Evolutionary conservation across 2,329 filamentous ascomycete genomes (phyloP).

Genomic region (Ascomycota sp.): DNA sequence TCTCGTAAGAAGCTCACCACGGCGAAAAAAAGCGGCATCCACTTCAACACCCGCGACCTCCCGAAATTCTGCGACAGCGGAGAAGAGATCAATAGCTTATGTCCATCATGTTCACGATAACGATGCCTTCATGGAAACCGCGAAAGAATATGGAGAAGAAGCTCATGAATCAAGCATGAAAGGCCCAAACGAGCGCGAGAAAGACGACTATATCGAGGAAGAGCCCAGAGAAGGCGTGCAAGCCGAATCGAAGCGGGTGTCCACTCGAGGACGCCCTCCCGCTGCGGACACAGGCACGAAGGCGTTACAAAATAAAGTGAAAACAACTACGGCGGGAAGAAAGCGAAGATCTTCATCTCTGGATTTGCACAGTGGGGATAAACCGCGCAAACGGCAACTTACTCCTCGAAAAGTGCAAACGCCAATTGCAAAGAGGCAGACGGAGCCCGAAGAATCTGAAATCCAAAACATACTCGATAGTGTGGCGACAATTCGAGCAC

Average conservation of each 20-base stretch:
- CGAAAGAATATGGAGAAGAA: constrained; percentile 51
- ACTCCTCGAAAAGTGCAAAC: constrained; percentile 35
- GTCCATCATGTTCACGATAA: constrained; percentile 24
- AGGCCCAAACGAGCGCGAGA: constrained; percentile 40
- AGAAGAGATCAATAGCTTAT: constrained; percentile 20
- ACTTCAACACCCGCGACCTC: constrained; percentile 9
- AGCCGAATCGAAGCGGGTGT: constrained; percentile 35
- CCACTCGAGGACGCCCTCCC: constrained; percentile 17
- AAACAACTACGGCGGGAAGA: constrained; percentile 15
- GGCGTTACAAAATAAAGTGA: constrained; percentile 8
- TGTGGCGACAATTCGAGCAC: constrained; percentile 62
- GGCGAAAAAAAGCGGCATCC: constrained; percentile 18
- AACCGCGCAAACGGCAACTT: constrained; percentile 34
- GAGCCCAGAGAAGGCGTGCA: constrained; percentile 48
- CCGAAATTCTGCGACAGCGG: constrained; percentile 11
- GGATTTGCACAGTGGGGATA: constrained; percentile 32
- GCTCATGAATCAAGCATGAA: constrained; percentile 58
- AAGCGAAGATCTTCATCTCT: constrained; percentile 36
- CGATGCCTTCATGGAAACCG: constrained; percentile 40
- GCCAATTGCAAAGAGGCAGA: constrained; percentile 39
- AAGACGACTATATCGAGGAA: constrained; percentile 54
- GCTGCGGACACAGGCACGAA: constrained; percentile 5
- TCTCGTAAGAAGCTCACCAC: constrained; percentile 29
- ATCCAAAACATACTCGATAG: constrained; percentile 63
- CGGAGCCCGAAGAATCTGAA: constrained; percentile 45